A percentile compares a stretch with the other conserved stretches of the same genome.
These are phyloP conservation scores for Apiospora aurea DNA, from an alignment of 2,329 filamentous ascomycete genomes.

Conservation along the genomic window DNA sequence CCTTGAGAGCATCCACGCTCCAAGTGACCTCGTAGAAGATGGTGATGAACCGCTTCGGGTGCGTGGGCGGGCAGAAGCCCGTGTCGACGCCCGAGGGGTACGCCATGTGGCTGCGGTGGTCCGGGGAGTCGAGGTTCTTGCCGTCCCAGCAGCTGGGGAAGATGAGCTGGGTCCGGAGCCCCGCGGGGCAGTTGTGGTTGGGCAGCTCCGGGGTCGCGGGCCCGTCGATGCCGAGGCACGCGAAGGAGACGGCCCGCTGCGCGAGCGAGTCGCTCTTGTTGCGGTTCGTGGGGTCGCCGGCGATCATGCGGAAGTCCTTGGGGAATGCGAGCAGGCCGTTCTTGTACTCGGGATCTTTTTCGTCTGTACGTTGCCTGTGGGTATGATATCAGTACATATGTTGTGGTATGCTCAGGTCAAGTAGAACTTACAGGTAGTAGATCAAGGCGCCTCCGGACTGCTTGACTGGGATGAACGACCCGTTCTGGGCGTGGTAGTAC, in stretches of 20 bases:
- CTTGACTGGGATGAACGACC: conserved; percentile 61
- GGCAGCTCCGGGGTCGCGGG: conserved; percentile 61
- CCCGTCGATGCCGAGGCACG: conserved; percentile 57
- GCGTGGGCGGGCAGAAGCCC: conserved; percentile 56
- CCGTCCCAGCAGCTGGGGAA: conserved; percentile 72
- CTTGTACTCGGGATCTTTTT: conserved; percentile 45
- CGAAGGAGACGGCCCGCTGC: conserved; percentile 60
- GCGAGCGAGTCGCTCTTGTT: conserved; percentile 54
- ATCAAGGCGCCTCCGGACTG: conserved; percentile 52
- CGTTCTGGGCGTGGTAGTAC: conserved; percentile 57
- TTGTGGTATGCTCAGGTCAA: too few species aligned
- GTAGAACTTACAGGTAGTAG: conserved; percentile 59
- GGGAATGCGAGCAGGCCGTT: conserved; percentile 66
- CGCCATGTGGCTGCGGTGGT: conserved; percentile 64
- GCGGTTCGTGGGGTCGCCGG: conserved; percentile 62
- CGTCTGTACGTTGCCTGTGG: conserved; percentile 48
- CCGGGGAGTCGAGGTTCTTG: conserved; percentile 57
- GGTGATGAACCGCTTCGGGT: conserved; percentile 62
- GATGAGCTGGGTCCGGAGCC: conserved; percentile 60
- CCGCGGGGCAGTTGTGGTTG: conserved; percentile 58
- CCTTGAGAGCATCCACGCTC: conserved; percentile 57
- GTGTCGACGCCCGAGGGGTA: conserved; percentile 56
- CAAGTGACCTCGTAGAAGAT: conserved; percentile 68
- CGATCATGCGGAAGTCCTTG: conserved; percentile 69
- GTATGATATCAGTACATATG: background rate